phyloP scores from a whole-genome alignment of 2,329 filamentous ascomycete species.

The Dothideomycetes sp. region DNA sequence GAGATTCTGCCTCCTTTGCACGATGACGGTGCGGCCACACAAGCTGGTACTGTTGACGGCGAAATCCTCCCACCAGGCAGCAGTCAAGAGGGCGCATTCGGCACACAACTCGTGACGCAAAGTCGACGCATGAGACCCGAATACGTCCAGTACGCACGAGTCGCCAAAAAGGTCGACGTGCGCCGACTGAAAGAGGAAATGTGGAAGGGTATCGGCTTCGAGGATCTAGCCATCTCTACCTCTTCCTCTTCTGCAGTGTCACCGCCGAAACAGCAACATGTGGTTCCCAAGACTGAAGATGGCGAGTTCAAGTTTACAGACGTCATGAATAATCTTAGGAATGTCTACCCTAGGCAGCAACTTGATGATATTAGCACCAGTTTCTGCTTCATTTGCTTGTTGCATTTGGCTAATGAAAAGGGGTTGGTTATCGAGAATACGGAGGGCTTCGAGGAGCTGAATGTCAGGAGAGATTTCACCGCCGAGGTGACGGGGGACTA shows the following conservation, averaged over 20 bases:
- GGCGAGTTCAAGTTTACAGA: conserved; percentile 70
- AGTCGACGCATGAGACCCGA: conserved; percentile 49
- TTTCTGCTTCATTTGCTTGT: conserved; percentile 82
- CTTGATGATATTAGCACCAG: conserved; percentile 94
- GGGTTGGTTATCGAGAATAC: conserved; percentile 65
- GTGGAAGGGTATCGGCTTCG: conserved; percentile 50
- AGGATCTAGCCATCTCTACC: conserved; percentile 13
- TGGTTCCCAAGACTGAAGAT: conserved; percentile 31
- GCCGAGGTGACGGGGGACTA: conserved; percentile 23
- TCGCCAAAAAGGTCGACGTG: conserved; percentile 58
- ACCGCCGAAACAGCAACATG: conserved; percentile 18
- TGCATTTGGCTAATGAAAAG: conserved; percentile 90
- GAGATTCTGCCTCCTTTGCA: conserved; percentile 64
- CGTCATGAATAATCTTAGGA: conserved; percentile 80
- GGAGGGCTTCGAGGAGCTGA: conserved; percentile 38
- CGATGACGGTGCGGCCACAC: conserved; percentile 35
- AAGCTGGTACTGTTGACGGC: conserved; percentile 19
- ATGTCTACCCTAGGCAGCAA: conserved; percentile 72
- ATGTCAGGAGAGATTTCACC: conserved; percentile 34
- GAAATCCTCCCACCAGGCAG: conserved; percentile 28
- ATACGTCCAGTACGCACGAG: conserved; percentile 54
- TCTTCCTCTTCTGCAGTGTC: conserved; percentile 10
- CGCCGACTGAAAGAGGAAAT: conserved; percentile 53
- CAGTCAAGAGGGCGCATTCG: conserved; percentile 44
- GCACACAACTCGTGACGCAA: conserved; percentile 51